These are phyloP conservation scores for Corymbia calophylla DNA, from an alignment of 441 rosid genomes.

Conservation along the genomic window DNA sequence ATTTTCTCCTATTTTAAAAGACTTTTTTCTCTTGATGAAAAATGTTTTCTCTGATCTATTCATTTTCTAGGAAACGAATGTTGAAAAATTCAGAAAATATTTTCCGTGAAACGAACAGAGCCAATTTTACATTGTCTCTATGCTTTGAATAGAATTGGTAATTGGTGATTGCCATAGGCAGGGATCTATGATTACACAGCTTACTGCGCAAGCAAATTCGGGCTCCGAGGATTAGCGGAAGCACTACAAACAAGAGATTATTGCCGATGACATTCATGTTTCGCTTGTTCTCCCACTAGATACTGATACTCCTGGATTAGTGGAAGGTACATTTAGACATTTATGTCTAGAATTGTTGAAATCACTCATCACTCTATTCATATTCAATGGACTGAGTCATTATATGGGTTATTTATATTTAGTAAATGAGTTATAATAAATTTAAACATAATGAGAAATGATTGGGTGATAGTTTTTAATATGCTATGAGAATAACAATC, in stretches of 20 bases:
- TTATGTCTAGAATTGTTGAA: neutral
- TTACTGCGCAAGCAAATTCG: conserved; percentile 86
- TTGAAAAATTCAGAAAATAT: too few relatives aligned
- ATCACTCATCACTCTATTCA: too few relatives aligned
- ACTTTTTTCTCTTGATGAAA: too few relatives aligned
- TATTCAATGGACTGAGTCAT: too few relatives aligned
- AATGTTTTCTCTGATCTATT: rapidly evolving
- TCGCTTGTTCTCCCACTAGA: conserved; percentile 81
- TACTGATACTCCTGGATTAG: conserved; percentile 82
- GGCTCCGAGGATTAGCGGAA: conserved; percentile 90
- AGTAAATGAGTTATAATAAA: too few relatives aligned
- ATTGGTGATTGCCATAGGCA: conserved; percentile 29
- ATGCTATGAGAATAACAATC: too few relatives aligned
- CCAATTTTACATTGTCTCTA: neutral
- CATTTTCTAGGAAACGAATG: rapidly evolving
- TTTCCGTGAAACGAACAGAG: neutral
- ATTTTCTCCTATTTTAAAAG: rapidly evolving
- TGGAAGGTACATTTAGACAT: conserved; percentile 38
- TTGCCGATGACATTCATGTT: conserved; percentile 71
- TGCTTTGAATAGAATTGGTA: neutral
- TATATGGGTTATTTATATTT: too few relatives aligned
- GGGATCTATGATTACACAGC: conserved; percentile 88
- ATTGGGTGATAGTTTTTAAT: too few relatives aligned
- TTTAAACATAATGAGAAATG: too few relatives aligned
- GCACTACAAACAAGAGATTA: conserved; percentile 93